A percentile compares a stretch with the other conserved stretches of the same genome.
phyloP scores from a whole-genome alignment of 2,329 filamentous ascomycete genomes.

The Knufia petricola region DNA sequence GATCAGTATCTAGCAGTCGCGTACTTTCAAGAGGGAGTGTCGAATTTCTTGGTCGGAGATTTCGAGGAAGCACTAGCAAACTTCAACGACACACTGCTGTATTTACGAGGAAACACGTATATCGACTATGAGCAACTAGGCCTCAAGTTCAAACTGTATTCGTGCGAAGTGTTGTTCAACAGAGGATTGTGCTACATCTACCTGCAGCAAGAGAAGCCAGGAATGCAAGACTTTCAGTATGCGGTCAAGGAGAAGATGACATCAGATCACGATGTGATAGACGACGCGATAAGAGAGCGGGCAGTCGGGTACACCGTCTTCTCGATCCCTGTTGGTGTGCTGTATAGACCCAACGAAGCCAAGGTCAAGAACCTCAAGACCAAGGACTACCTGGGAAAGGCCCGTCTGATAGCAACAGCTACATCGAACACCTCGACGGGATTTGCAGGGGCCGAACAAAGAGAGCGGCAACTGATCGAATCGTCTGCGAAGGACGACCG shows the following conservation, averaged over 20 bases:
- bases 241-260: slow-evolving; percentile 95
- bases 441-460: slow-evolving; percentile 68
- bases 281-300: slow-evolving; percentile 87
- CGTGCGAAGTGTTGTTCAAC: slow-evolving; percentile 96
- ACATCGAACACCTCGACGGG: slow-evolving; percentile 78
- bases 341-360: slow-evolving; percentile 91
- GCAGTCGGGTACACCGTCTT: slow-evolving; percentile 98
- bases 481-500: slow-evolving; percentile 55
- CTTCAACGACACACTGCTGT: slow-evolving; percentile 95
- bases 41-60: slow-evolving; percentile 92
- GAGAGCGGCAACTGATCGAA: slow-evolving; percentile 30
- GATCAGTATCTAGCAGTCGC: slow-evolving; percentile 95
- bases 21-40: slow-evolving; percentile 97
- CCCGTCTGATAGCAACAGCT: slow-evolving; percentile 80
- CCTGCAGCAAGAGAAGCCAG: slow-evolving; percentile 78
- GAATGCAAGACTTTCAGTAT: slow-evolving; percentile 81
- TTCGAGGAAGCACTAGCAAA: slow-evolving; percentile 96
- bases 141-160: slow-evolving; percentile 90
- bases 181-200: slow-evolving; percentile 96
- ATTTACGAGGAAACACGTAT: slow-evolving; percentile 88
- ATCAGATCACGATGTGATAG: slow-evolving; percentile 92
- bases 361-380: slow-evolving; percentile 98
- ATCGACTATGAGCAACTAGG: slow-evolving; percentile 97
- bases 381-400: slow-evolving; percentile 95
- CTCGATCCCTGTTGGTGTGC: slow-evolving; percentile 89